Evolutionary conservation across 2,329 filamentous ascomycete species (phyloP), one percentile per base, ranked within the genome.

Genomic region (Parascedosporium putredinis): DNA sequence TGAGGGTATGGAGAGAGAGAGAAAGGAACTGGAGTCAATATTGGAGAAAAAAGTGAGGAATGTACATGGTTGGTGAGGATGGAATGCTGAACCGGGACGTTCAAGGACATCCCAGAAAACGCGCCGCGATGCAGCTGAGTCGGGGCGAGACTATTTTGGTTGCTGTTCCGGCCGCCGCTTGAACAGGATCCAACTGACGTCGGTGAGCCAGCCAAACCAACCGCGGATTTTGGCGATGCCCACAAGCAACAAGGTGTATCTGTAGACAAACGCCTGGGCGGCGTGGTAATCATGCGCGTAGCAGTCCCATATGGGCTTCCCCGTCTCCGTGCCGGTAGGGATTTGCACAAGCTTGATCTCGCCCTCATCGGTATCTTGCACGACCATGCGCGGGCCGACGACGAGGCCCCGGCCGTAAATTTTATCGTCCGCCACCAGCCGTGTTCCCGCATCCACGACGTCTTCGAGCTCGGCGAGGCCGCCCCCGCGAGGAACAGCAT

Each of bases 371-470:
- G 70, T 66, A 23, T 68, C 64, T 4, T 56, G 54, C 7, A 50
- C 47, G 9, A 62, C 56, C 42, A 80, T 62, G 49, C 71, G 76
- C 5, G 81, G 79, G 0, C 77, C 78, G 42, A 85, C 67, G 25
- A 72, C 67, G 47, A 86, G 64, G 3, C 73, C 71, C 50, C 81
- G 67, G 2, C 82, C 81, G 7, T 72, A 64, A 44, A 84, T 72
- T 25, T 63, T 60, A 33, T 73, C 70, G 57, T 84, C 79, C 1
- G 79, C 77, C 43, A 81, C 70, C 29, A 86, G 67, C 40, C 81
- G 69, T 14, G 78, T 83, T 0, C 69, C 78, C 3, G 80, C 81
- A 53, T 84, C 78, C 2, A 85, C 70, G 1, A 85, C 82, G 57
- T 84, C 79, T 27, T 71, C 72, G 33, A 73, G 61, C 38, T 68